These are phyloP conservation scores for Trypanosoma lewisi DNA, from an alignment of 208 protist genomes.

Conservation along the genomic window DNA sequence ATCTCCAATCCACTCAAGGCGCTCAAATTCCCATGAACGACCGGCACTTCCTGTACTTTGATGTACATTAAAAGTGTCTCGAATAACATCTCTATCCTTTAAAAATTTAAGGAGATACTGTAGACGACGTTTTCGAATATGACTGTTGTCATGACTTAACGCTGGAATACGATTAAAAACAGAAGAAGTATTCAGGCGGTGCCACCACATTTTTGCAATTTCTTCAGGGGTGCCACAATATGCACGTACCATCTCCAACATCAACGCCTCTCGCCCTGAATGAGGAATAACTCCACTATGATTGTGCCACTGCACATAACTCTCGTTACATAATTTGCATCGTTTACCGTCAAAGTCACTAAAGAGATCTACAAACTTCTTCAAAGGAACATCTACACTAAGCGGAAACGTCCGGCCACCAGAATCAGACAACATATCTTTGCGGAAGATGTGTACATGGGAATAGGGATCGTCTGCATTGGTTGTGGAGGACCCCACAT, in stretches of 20 bases:
- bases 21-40: conserved; percentile 86
- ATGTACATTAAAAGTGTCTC: conserved; percentile 72
- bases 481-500: background rate
- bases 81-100: conserved; percentile 65
- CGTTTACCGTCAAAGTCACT: conserved; percentile 73
- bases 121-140: conserved; percentile 66
- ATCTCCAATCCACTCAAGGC: conserved; percentile 84
- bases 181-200: conserved; percentile 48
- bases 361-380: conserved; percentile 77
- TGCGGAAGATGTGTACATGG: conserved; percentile 53
- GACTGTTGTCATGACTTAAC: conserved; percentile 67
- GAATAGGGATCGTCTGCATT: conserved; percentile 37
- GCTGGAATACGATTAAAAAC: conserved; percentile 60
- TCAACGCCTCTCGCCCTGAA: conserved; percentile 61
- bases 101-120: conserved; percentile 81
- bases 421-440: conserved; percentile 51
- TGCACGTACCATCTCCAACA: conserved; percentile 78
- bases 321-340: conserved; percentile 88
- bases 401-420: conserved; percentile 26
- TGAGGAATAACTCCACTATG: conserved; percentile 71
- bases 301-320: conserved; percentile 70
- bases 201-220: conserved; percentile 66
- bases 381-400: conserved; percentile 62
- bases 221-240: conserved; percentile 83
- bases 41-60: conserved; percentile 34